Percentiles rank a stretch among this genome's conserved stretches.
Conservation (phyloP, 2,329 filamentous ascomycete species). For the Volutella citrinella region DNA sequence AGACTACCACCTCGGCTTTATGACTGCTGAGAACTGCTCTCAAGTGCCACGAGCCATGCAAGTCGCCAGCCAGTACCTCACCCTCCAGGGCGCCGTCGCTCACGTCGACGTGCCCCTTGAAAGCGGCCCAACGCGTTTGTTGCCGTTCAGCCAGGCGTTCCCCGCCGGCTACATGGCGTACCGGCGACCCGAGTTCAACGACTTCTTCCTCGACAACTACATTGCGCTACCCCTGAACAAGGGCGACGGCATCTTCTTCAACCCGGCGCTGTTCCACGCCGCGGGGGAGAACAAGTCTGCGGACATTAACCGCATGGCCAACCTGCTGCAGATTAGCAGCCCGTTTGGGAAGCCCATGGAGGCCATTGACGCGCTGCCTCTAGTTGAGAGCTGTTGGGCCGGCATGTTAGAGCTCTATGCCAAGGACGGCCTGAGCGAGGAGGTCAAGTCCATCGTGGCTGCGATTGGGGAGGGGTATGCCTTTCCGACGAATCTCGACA, state of each 20-base stretch:
- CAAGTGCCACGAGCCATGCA: conserved; percentile 52
- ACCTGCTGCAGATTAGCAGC: conserved; percentile 59
- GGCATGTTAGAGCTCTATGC: conserved; percentile 30
- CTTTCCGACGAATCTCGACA: conserved; percentile 61
- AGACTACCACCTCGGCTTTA: conserved; percentile 65
- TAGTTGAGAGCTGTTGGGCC: conserved; percentile 46
- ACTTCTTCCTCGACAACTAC: conserved; percentile 51
- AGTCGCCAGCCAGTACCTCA: conserved; percentile 53
- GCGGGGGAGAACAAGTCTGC: conserved; percentile 54
- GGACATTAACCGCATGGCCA: conserved; percentile 52
- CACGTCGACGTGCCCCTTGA: conserved; percentile 58
- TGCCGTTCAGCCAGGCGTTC: conserved; percentile 60
- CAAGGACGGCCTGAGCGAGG: conserved; percentile 34
- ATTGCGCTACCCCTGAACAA: conserved; percentile 49
- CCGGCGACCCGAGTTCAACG: conserved; percentile 47
- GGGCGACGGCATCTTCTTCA: conserved; percentile 63
- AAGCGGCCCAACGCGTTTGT: conserved; percentile 57
- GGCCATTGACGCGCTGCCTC: conserved; percentile 48
- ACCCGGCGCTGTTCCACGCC: conserved; percentile 60
- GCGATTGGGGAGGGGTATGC: conserved; percentile 58
- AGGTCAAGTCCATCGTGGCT: conserved; percentile 44
- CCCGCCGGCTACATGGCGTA: conserved; percentile 58
- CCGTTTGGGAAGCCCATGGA: conserved; percentile 66
- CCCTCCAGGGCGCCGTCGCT: conserved; percentile 61
- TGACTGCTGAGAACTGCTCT: conserved; percentile 44